Percentiles rank a stretch among this genome's conserved stretches.
Conservation (phyloP, 257 asterid genomes). For the Fraxinus excelsior region DNA sequence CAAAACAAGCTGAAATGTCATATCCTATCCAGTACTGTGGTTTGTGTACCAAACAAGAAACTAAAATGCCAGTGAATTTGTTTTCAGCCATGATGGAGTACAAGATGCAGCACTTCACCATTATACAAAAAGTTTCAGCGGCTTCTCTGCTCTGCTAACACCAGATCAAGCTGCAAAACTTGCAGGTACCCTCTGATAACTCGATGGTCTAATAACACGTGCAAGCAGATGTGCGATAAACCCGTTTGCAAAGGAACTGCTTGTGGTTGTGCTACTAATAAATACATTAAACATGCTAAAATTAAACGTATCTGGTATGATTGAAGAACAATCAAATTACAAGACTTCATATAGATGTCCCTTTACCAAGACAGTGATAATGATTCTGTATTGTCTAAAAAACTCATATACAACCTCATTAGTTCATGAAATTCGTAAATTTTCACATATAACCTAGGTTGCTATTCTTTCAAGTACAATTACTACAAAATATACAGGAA, state of each 20-base stretch:
- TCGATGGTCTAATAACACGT: neutral
- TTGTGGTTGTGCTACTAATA: neutral
- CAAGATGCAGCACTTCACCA: conserved; percentile 42
- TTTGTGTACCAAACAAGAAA: neutral
- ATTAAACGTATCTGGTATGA: neutral
- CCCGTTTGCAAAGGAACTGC: neutral
- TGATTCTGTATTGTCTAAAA: too few relatives aligned
- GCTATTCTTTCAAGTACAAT: neutral
- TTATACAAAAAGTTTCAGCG: conserved; percentile 52
- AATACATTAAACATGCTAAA: neutral
- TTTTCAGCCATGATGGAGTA: conserved; percentile 46
- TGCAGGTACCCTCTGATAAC: conserved; percentile 26
- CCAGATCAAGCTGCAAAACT: conserved; percentile 52
- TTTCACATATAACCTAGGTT: neutral
- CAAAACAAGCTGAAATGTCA: neutral
- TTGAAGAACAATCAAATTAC: too few relatives aligned
- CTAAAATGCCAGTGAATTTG: neutral
- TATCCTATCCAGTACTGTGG: neutral
- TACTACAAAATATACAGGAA: neutral
- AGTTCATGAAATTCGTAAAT: neutral
- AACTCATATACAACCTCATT: too few relatives aligned
- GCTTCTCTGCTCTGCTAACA: conserved; percentile 71
- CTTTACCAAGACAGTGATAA: too few relatives aligned
- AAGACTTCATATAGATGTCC: too few relatives aligned
- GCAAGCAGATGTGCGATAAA: neutral